Base-by-base conservation (phyloP, 495 filamentous ascomycete genomes). In the Sordaria brevicollis region DNA sequence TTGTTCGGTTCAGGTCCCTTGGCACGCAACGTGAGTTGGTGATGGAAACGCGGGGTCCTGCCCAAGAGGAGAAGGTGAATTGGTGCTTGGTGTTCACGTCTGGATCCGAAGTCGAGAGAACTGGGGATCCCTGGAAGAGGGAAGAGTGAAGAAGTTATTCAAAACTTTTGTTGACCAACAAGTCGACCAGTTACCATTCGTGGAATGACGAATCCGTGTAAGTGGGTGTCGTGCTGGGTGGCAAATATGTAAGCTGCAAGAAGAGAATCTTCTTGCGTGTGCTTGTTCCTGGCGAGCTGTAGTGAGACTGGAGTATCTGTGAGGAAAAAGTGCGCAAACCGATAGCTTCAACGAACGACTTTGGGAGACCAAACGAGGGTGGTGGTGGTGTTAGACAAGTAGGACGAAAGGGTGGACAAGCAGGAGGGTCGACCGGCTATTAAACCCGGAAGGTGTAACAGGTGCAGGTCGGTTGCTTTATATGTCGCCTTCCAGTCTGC, bases 191-290 rank as follows among this genome's bases (percentile, higher is more conserved):
- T 41, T 65, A 65, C 65, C 35, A 65, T 65, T 68, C 68, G 65
- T 68, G 69, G 70, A 66, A 66, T 35, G 68, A 49, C 65, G 35
- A 62, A 49, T 65, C 49, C 49, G 25, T 62, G 5, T 17, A 62
- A 69, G 17, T 49, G 66, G 54, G 41, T 70, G 67, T 72, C 34
- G 57, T 68, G 69, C 49, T 25, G 49, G 75, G 77, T 78, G 77
- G 77, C 77, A 70, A 79, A 79, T 77, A 72, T 74, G 73, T 74
- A 70, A 69, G 66, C 74, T 75, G 75, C 74, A 75, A 67, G 68
- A 71, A 76, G 76, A 73, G 69, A 72, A 68, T 77, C 77, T 77
- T 72, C 72, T 41, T 74, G 66, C 33, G 66, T 67, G 25, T 65
- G 31, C 29, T 54, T 68, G 31, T 65, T 33, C 15, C 67, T 65